Evolutionary conservation across 352 stramenopile genomes (phyloP), one percentile per base, ranked within the genome.

Genomic region (Peronosclerospora sorghi): DNA sequence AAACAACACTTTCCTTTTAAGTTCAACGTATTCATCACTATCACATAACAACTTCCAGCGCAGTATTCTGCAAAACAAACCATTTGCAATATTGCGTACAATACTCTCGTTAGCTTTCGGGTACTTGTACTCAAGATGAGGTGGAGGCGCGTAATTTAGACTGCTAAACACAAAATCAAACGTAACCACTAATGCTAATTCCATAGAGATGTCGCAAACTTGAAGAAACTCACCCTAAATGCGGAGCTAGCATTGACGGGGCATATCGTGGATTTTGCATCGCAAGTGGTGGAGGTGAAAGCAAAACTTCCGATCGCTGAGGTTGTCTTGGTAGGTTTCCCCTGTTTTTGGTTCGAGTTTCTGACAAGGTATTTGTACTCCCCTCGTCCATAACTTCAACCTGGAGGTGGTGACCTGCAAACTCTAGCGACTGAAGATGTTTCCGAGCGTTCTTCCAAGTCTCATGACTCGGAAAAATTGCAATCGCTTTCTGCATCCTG

Each of bases 91-190:
- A 51, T 95, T 95, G 42, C 65, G 54, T 21, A 93, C 75, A 45
- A 91, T 82, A 19, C 52, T 62, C 28, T 86, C 74, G 2, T 54
- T 80, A 7, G 80, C 79, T 48, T 68, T 77, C 13, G 83, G 83
- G 45, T 95, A 95, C 42, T 89, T 89, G 69, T 95, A 95, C 49
- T 76, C 74, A 1, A 95, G 57, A 20, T 91, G 35, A 7, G 80
- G 83, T 2, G 80, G 92, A 20, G 83, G 76, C 9, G 78, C 73
- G 36, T 86, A 93, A 45, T 92, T 65, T n/a, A 95, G 58, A 13
- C 83, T 95, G 32, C 4, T 26, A 26, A 26, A 26, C 3, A 5
- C 5, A 42, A n/a, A 8, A 54, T 32, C 26, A 35, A 10, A 13
- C 32, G 3, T 38, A 41, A 36, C n/a, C 28, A 23, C 34, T 15